phyloP scores from a whole-genome alignment of 176 grass and related monocot genomes.

The Oryza longistaminata region DNA sequence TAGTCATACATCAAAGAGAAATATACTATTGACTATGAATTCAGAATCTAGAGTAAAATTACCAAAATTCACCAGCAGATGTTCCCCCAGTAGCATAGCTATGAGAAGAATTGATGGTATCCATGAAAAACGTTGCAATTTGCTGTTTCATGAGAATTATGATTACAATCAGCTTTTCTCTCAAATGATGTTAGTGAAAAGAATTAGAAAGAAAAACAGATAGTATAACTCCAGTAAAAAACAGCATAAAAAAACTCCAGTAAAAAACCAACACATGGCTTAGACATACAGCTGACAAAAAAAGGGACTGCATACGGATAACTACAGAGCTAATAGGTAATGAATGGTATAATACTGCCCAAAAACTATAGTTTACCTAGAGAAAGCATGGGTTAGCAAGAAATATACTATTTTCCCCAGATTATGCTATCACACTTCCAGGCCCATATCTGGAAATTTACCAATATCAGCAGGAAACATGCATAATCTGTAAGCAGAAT shows the following conservation, averaged over 20 bases:
- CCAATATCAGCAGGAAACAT: neutral
- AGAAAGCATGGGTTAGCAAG: neutral
- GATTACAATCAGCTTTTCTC: constrained; percentile 24
- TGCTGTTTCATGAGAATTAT: constrained; percentile 59
- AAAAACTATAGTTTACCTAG: neutral
- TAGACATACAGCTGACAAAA: neutral
- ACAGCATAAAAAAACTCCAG: too few relatives aligned
- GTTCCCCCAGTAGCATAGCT: constrained; percentile 93
- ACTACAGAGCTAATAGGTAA: neutral
- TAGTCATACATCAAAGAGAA: neutral
- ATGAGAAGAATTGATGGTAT: constrained; percentile 93
- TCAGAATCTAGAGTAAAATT: constrained; percentile 3
- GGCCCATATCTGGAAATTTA: neutral
- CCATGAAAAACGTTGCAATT: constrained; percentile 84
- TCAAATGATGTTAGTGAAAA: constrained; percentile 12
- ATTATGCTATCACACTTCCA: neutral
- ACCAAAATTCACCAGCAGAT: constrained; percentile 93
- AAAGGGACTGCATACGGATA: neutral
- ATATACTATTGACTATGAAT: neutral
- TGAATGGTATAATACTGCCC: neutral
- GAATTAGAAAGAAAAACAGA: constrained; percentile 1
- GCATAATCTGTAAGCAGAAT: neutral
- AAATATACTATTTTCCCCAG: neutral
- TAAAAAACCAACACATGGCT: neutral
- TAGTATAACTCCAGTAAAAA: constrained; percentile 9